Base-by-base conservation (phyloP, 2,329 filamentous ascomycete genomes). In the Metarhizium rileyi region DNA sequence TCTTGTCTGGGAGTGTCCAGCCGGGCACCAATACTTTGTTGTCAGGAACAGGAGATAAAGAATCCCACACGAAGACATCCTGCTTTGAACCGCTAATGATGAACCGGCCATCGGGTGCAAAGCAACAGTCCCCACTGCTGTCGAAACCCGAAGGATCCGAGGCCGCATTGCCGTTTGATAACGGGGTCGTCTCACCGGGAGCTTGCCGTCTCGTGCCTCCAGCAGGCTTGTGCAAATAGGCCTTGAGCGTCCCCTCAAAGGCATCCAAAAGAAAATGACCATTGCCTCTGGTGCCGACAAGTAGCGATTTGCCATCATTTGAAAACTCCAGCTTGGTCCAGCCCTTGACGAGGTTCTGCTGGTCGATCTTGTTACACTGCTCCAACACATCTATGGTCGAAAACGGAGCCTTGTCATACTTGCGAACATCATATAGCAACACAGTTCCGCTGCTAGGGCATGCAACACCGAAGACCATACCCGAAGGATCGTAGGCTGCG, bases 251-350 rank as follows among this genome's bases (percentile, higher is more conserved):
- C 36, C 91, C 93, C 40, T 88, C 83, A 63, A 96, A 97, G 1
- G 91, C 87, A 63, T 98, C 93, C n/a, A 98, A 73, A 2, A 98
- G 71, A 61, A 93, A 95, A 66, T 98, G 93, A 0, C 90, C 89
- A 47, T 77, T 77, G 6, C 87, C 88, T 45, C 84, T 87, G 2
- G 91, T 97, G 14, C 87, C 87, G 18, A 98, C 67, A 5, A 98
- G 76, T 44, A 98, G 69, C 52, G 81, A 81, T 62, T 95, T 95
- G 18, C 93, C 93, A 61, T 98, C 93, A 60, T 98, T 98, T 51
- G 88, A 93, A 64, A 98, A 97, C 60, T 95, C 90, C 40, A 98
- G 76, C 58, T 86, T 90, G 1, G 87, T 93, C 93, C 93, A 98
- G 10, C 84, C 84, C 47, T 76, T 77, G 53, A 79, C 71, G 1